Evolutionary conservation across 371 early-diverging fungal species (phyloP).

Genomic region (Synchytrium microbalum): DNA sequence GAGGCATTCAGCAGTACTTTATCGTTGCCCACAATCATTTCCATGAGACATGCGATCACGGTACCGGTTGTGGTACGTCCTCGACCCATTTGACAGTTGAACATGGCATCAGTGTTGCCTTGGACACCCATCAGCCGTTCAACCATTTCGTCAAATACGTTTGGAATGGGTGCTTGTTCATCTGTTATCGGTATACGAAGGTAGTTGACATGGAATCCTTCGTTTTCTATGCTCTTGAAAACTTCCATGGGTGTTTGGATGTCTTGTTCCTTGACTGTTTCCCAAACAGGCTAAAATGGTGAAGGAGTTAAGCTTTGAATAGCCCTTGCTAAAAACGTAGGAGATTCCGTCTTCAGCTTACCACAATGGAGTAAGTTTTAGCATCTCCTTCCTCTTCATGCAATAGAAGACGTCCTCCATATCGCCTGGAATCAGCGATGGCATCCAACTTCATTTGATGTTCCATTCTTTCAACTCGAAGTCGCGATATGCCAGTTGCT

Average conservation of each 20-base stretch:
- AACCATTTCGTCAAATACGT: conserved; percentile 61
- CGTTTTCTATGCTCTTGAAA: conserved; percentile 40
- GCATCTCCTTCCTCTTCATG: conserved; percentile 49
- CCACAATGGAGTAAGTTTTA: conserved; percentile 41
- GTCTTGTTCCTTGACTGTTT: conserved; percentile 38
- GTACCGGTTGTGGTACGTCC: conserved; percentile 74
- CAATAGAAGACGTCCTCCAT: conserved; percentile 47
- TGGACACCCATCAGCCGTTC: conserved; percentile 38
- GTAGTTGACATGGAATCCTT: conserved; percentile 58
- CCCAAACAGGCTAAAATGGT: conserved; percentile 47
- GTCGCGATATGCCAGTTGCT: conserved; percentile 58
- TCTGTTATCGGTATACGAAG: conserved; percentile 68
- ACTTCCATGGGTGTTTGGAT: conserved; percentile 56
- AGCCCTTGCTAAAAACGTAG: not conserved
- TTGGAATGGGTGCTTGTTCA: conserved; percentile 71
- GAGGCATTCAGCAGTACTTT: conserved; percentile 4
- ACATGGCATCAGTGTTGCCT: conserved; percentile 46
- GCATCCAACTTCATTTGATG: conserved; percentile 54
- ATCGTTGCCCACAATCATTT: conserved; percentile 30
- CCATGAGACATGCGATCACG: conserved; percentile 52
- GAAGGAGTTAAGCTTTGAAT: not conserved
- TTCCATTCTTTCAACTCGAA: conserved; percentile 64
- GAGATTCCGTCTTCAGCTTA: conserved; percentile 17
- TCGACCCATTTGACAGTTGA: conserved; percentile 81
- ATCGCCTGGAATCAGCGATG: conserved; percentile 44